Percentiles rank a stretch among this genome's conserved stretches.
Conservation (phyloP, 2,329 filamentous ascomycete genomes). For the Colletotrichum cuscutae region DNA sequence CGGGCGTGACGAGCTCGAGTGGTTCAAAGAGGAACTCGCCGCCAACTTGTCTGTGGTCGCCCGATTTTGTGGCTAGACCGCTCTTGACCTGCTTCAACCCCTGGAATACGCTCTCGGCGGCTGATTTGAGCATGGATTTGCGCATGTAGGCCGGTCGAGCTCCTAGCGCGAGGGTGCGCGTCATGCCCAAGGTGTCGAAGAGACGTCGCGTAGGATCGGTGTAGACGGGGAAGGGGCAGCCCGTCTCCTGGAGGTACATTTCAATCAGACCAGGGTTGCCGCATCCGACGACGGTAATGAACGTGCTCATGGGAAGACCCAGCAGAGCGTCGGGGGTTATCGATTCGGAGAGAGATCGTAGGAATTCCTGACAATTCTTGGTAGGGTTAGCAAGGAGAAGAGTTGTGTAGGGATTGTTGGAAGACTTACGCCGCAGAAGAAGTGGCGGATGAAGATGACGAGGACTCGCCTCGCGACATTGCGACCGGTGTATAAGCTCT, state of each 20-base stretch:
- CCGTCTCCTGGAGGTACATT: conserved; percentile 70
- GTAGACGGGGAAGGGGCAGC: conserved; percentile 79
- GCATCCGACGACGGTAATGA: conserved; percentile 77
- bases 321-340: conserved; percentile 64
- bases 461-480: conserved; percentile 68
- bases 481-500: conserved; percentile 68
- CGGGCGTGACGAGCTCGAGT: conserved; percentile 53
- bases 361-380: conserved; percentile 81
- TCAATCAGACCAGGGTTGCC: conserved; percentile 75
- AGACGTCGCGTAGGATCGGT: conserved; percentile 76
- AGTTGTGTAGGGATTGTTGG: background rate
- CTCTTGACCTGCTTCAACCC: conserved; percentile 66
- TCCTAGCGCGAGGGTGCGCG: conserved; percentile 70
- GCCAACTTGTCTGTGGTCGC: conserved; percentile 75
- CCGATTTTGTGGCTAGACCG: conserved; percentile 70
- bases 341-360: conserved; percentile 69
- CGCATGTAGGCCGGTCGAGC: conserved; percentile 71
- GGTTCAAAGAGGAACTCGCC: conserved; percentile 84
- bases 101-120: conserved; percentile 66
- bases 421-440: conserved; percentile 79
- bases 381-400: conserved; percentile 11
- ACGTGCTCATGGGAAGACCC: conserved; percentile 65
- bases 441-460: conserved; percentile 81
- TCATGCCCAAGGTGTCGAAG: conserved; percentile 76
- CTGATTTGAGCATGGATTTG: conserved; percentile 60